phyloP scores from a whole-genome alignment of 805 yeast genomes.

The Yamadazyma takamatsuzukensis region DNA sequence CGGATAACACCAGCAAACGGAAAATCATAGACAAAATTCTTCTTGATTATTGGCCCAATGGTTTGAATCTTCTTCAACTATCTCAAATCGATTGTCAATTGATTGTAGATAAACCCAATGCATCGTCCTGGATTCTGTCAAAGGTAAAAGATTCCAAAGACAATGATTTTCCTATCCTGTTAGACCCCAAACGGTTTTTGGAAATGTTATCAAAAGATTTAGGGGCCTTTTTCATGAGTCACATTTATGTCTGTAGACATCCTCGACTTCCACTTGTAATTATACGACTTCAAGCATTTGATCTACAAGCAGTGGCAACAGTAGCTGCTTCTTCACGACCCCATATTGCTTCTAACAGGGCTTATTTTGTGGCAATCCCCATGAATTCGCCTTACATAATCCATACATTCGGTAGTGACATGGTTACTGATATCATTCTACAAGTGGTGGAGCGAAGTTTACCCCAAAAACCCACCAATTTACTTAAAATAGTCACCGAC shows the following conservation, averaged over 20 bases:
- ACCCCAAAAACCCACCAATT: constrained; percentile 40
- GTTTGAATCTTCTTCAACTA: constrained; percentile 60
- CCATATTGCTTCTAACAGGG: constrained; percentile 51
- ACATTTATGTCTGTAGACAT: constrained; percentile 64
- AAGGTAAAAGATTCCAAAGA: constrained; percentile 36
- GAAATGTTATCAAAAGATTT: constrained; percentile 45
- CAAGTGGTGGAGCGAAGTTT: constrained; percentile 59
- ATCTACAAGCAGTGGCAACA: constrained; percentile 25
- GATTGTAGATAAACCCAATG: constrained; percentile 54
- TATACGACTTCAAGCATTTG: constrained; percentile 68
- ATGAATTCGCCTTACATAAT: constrained; percentile 62
- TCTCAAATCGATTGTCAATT: constrained; percentile 70
- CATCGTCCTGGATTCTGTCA: constrained; percentile 47
- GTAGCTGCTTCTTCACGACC: constrained; percentile 20
- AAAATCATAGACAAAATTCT: constrained; percentile 43
- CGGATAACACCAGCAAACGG: constrained; percentile 20
- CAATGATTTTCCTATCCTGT: constrained; percentile 27
- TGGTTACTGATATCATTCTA: constrained; percentile 49
- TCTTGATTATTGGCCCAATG: constrained; percentile 50
- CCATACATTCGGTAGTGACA: constrained; percentile 45
- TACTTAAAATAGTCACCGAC: constrained; percentile 37
- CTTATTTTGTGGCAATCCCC: constrained; percentile 67
- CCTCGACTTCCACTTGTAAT: constrained; percentile 59
- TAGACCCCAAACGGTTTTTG: constrained; percentile 52
- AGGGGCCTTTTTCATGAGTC: constrained; percentile 52